Evolutionary conservation across 352 stramenopile species (phyloP), one percentile per base, ranked within the genome.

Genomic region (Globisporangium megalacanthum): DNA sequence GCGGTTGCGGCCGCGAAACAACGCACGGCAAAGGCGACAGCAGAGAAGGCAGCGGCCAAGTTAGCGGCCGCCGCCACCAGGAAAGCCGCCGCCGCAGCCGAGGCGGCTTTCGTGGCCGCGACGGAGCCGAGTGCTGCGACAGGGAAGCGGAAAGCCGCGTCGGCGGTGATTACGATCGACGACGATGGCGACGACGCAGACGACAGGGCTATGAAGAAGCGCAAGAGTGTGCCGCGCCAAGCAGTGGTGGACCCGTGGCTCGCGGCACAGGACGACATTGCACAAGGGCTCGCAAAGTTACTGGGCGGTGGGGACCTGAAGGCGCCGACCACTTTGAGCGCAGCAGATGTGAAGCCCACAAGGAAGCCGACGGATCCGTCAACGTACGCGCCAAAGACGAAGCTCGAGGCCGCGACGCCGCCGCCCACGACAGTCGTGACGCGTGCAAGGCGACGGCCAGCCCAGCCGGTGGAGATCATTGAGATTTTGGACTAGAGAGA

Each of bases 201-300:
- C 25, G 20, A 52, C 6, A n/a, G n/a, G n/a, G n/a, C n/a, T n/a
- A n/a, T n/a, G n/a, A n/a, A n/a, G n/a, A n/a, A n/a, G n/a, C n/a
- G n/a, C n/a, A n/a, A n/a, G n/a, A n/a, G n/a, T n/a, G n/a, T n/a
- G n/a, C n/a, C n/a, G n/a, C n/a, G n/a, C n/a, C n/a, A n/a, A n/a
- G n/a, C n/a, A n/a, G n/a, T n/a, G n/a, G 25, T 7, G 6, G 53
- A 58, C 35, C 53, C 53, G 53, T 58, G 53, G 53, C 41, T 58
- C 11, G 44, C 44, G 4, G 53, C 53, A 11, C 53, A 58, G 37
- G 53, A 36, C 6, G 42, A 58, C 25, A 58, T 58, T 36, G 53
- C 41, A 3, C 29, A 52, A 14, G 42, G 41, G 6, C 53, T 58
- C 11, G 51, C 42, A 3, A n/a, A 50, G 31, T 29, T 58, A 10